Base-by-base conservation (phyloP, 768 basidiomycete genomes). In the Holtermannia corniformis region DNA sequence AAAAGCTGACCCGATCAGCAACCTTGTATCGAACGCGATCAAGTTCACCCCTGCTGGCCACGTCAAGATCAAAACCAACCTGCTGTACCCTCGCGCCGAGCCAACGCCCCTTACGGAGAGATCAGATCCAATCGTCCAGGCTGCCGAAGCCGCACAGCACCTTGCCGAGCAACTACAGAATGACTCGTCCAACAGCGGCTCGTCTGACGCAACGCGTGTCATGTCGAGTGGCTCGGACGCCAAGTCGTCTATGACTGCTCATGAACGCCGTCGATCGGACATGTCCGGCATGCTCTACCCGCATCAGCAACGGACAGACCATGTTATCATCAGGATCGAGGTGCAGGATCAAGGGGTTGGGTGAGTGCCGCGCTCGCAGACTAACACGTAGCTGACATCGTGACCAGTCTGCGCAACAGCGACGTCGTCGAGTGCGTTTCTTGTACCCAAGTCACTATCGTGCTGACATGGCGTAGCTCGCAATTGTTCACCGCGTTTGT, bases 271-370 rank as follows among this genome's bases (percentile, higher is more conserved):
- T n/a, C n/a, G n/a, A n/a, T n/a, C n/a, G n/a, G n/a, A n/a, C n/a
- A n/a, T n/a, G n/a, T n/a, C n/a, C n/a, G n/a, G n/a, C n/a, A n/a
- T n/a, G n/a, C n/a, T n/a, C n/a, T n/a, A n/a, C n/a, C n/a, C n/a
- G n/a, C n/a, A 19, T 7, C 22, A 19, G n/a, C n/a, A 44, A 20
- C 43, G n/a, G n/a, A 44, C n/a, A 7, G 19, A 56, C 40, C 67
- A 73, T 47, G 62, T 71, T 13, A 71, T 77, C 26, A 85, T 91
- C n/a, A 78, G 88, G 52, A 84, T 90, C 24, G 87, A 90, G 66
- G 80, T 91, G 3, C 78, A 79, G 3, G 87, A 89, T 72, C 88
- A 87, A 3, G 76, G 76, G 49, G 79, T 75, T 41, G 84, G 84
- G 60, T 68, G 57, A 60, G 67, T 62, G 7, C 14, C 24, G 25